A percentile compares a stretch with the other conserved stretches of the same genome.
phyloP scores from a whole-genome alignment of 2,329 filamentous ascomycete species.

The Fusarium buxicola region DNA sequence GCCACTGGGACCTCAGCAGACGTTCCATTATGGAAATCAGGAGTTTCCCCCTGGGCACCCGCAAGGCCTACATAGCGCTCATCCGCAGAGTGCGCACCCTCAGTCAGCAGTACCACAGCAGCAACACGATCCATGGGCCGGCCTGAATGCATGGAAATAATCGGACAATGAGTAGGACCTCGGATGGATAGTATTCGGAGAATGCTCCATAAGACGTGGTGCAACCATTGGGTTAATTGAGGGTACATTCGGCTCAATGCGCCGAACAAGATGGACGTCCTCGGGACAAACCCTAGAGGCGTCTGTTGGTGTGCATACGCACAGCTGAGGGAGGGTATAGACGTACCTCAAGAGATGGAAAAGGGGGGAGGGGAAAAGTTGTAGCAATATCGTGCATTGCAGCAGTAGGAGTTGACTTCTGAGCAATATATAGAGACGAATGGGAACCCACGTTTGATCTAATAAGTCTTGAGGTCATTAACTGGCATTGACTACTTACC shows the following conservation, averaged over 20 bases:
- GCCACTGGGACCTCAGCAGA: constrained; percentile 71
- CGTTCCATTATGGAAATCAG: constrained; percentile 63
- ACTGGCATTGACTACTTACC: too few species aligned
- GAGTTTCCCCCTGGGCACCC: constrained; percentile 45
- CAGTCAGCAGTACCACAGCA: constrained; percentile 53
- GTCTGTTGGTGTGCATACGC: background rate
- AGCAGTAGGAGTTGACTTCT: constrained; percentile 6
- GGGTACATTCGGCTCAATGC: background rate
- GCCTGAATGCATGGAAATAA: constrained; percentile 65
- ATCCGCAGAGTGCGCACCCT: constrained; percentile 49
- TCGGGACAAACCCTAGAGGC: background rate
- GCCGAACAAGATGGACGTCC: background rate
- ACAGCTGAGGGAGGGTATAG: background rate
- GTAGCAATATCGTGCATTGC: constrained; percentile 1
- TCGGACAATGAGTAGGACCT: constrained; percentile 1
- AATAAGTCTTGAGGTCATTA: background rate
- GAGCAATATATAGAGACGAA: constrained; percentile 29
- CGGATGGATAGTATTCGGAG: background rate
- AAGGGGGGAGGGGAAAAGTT: constrained; percentile 4
- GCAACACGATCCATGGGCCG: constrained; percentile 63
- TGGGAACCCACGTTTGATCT: constrained; percentile 19
- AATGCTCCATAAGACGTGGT: background rate
- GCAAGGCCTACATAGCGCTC: constrained; percentile 34
- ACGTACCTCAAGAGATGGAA: constrained; percentile 10
- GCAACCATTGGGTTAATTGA: background rate